Percentiles rank a stretch among this genome's conserved stretches.
Conservation (phyloP, 129 eudicot species). For the Artemisia argyi region DNA sequence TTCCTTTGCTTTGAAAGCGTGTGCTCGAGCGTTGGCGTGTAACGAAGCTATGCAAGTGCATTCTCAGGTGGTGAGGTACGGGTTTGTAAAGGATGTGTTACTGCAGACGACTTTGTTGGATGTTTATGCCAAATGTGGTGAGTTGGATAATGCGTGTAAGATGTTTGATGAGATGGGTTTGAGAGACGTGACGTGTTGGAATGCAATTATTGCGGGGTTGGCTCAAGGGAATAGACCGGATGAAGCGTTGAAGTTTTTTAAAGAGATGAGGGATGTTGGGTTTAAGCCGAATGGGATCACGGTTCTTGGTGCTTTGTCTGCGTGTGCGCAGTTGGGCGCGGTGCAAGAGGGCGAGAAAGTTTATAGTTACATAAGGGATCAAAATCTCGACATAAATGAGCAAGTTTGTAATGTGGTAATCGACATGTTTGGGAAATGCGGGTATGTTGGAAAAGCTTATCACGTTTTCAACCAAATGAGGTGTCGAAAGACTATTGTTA, state of each 20-base stretch:
- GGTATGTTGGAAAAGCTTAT: conserved; percentile 63
- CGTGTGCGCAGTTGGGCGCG: conserved; percentile 78
- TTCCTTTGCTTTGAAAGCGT: conserved; percentile 86
- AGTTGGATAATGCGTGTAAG: conserved; percentile 41
- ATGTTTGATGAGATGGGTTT: conserved; percentile 73
- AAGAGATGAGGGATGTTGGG: conserved; percentile 37
- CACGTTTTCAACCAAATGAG: conserved; percentile 54
- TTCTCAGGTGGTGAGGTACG: conserved; percentile 50
- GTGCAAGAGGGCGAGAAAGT: conserved; percentile 53
- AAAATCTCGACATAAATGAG: conserved; percentile 50
- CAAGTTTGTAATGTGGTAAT: conserved; percentile 80
- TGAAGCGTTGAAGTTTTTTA: conserved; percentile 64
- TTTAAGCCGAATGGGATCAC: conserved; percentile 70
- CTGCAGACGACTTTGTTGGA: conserved; percentile 78
- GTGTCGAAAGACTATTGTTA: conserved; percentile 49
- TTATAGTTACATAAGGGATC: conserved; percentile 32
- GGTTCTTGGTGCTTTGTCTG: conserved; percentile 71
- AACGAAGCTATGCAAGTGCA: conserved; percentile 54
- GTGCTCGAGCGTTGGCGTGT: conserved; percentile 66
- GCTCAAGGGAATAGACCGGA: conserved; percentile 72
- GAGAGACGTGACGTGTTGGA: conserved; percentile 79
- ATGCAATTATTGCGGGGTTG: conserved; percentile 75
- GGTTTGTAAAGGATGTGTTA: conserved; percentile 50
- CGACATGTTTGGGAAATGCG: conserved; percentile 88
- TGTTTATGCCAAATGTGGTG: conserved; percentile 61